Percentiles rank a stretch among this genome's conserved stretches.
These are phyloP conservation scores for Chimonanthus salicifolius DNA, from an alignment of 164 flowering plant species.

Conservation along the genomic window DNA sequence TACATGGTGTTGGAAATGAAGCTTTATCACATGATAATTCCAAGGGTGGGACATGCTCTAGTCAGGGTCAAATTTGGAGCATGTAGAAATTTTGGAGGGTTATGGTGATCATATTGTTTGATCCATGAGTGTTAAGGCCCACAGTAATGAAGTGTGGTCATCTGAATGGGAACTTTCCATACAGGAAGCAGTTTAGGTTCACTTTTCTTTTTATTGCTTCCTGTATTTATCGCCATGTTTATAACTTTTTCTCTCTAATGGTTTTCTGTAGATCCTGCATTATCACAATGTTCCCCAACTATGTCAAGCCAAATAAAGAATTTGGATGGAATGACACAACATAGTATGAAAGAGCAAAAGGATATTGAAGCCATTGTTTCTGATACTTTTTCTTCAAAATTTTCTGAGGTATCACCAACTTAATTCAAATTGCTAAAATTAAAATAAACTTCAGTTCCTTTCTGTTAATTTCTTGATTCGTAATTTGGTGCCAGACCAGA, in stretches of 20 bases:
- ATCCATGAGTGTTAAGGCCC: too few species aligned
- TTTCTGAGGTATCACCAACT: conserved; percentile 37
- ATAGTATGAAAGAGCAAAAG: conserved; percentile 22
- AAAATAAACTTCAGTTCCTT: background rate
- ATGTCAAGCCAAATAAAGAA: conserved; percentile 17
- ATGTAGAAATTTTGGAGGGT: too few species aligned
- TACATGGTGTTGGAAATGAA: too few species aligned
- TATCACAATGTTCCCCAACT: conserved; percentile 26
- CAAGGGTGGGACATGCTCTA: too few species aligned
- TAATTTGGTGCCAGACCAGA: background rate
- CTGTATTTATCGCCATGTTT: background rate
- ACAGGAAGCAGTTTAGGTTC: too few species aligned
- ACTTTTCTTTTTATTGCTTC: background rate
- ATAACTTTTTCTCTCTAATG: background rate
- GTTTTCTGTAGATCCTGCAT: conserved; percentile 55
- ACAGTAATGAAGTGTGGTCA: too few species aligned
- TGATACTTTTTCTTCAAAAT: conserved; percentile 41
- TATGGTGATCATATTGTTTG: too few species aligned
- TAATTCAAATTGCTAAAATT: background rate
- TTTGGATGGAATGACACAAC: conserved; percentile 11
- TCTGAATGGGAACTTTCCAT: too few species aligned
- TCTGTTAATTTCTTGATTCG: background rate
- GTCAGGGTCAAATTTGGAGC: too few species aligned
- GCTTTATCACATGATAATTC: too few species aligned
- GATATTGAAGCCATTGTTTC: conserved; percentile 43